These are phyloP conservation scores for Podospora sp. DNA, from an alignment of 495 filamentous ascomycete genomes.

Conservation along the genomic window DNA sequence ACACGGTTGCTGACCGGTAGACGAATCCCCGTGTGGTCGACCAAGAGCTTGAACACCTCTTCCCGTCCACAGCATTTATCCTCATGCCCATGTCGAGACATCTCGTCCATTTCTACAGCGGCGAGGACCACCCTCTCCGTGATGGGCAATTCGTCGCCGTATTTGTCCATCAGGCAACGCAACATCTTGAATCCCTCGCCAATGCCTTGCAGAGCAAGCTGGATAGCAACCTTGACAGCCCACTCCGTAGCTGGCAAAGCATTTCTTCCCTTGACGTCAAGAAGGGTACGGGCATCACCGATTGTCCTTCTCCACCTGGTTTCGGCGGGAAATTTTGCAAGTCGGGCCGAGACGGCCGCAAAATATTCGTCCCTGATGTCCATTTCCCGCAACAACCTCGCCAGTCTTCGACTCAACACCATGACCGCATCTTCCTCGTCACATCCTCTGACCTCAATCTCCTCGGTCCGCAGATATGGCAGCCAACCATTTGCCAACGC, in stretches of 20 bases:
- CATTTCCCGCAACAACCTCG: background rate
- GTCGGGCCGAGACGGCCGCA: background rate
- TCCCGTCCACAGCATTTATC: background rate
- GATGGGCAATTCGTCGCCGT: background rate
- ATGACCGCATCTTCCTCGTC: background rate
- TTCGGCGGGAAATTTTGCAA: background rate
- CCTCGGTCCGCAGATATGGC: conserved; percentile 1
- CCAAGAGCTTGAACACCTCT: background rate
- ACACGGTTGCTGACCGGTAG: background rate
- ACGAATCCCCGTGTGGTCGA: background rate
- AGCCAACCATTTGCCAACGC: background rate
- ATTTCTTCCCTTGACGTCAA: background rate
- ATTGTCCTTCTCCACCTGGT: conserved; percentile 2
- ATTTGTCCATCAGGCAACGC: background rate
- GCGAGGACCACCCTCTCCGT: background rate
- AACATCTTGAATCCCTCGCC: background rate
- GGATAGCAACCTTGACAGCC: background rate
- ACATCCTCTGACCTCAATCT: background rate
- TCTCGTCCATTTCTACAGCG: background rate
- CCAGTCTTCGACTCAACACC: background rate
- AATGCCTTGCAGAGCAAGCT: background rate
- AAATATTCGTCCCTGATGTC: background rate
- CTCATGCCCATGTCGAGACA: background rate
- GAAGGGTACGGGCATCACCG: background rate
- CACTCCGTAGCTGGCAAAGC: background rate